These are phyloP conservation scores for Penicillium angulare DNA, from an alignment of 495 filamentous ascomycete species.

Conservation along the genomic window DNA sequence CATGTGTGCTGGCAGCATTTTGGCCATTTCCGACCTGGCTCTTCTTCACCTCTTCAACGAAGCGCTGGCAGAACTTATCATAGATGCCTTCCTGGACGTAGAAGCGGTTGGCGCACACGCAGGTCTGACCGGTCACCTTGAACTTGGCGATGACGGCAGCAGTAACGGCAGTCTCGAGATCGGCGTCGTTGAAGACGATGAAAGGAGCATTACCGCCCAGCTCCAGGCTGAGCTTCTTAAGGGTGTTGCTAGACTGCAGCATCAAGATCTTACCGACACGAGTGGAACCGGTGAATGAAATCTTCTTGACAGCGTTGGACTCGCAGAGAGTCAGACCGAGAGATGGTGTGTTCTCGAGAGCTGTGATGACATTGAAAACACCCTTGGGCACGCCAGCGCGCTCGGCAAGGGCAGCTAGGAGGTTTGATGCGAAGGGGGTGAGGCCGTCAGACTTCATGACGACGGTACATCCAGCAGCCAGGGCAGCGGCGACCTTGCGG, in stretches of 20 bases:
- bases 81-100: conserved; percentile 56
- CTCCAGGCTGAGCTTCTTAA: conserved; percentile 54
- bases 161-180: conserved; percentile 45
- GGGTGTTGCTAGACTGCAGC: conserved; percentile 43
- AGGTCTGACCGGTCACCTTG: conserved; percentile 59
- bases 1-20: conserved; percentile 50
- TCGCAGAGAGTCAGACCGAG: conserved; percentile 42
- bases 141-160: conserved; percentile 48
- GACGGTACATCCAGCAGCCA: conserved; percentile 53
- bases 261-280: conserved; percentile 51
- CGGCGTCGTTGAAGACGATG: conserved; percentile 53
- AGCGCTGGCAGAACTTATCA: conserved; percentile 39
- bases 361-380: conserved; percentile 50
- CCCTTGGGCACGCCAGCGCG: conserved; percentile 50
- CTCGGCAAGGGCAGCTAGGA: conserved; percentile 45
- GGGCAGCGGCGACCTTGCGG: conserved; percentile 66
- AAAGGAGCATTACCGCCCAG: conserved; percentile 56
- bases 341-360: conserved; percentile 41
- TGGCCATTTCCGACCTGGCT: conserved; percentile 57
- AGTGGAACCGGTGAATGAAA: conserved; percentile 53
- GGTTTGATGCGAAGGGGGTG: conserved; percentile 48
- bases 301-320: conserved; percentile 41
- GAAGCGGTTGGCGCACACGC: conserved; percentile 61
- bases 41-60: conserved; percentile 44
- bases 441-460: conserved; percentile 50